Evolutionary conservation across 2,329 filamentous ascomycete genomes (phyloP).

Genomic region (Akanthomyces lecanii): DNA sequence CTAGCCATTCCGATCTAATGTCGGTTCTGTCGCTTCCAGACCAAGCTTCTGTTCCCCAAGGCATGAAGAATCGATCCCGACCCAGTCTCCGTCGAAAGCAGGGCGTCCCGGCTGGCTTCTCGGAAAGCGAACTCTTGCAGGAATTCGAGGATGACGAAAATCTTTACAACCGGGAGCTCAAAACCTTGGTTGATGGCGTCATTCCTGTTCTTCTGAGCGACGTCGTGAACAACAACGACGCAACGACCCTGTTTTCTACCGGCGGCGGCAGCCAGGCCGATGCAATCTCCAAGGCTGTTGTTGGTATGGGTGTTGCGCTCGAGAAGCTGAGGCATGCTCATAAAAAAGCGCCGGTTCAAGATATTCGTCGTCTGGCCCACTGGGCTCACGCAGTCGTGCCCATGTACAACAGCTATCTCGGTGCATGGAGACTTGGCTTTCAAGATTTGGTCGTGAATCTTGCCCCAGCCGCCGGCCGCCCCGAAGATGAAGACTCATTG

Average conservation of each 20-base stretch:
- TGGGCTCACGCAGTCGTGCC: slow-evolving; percentile 79
- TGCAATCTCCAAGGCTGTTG: slow-evolving; percentile 75
- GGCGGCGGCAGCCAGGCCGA: slow-evolving; percentile 51
- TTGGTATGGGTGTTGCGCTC: slow-evolving; percentile 87
- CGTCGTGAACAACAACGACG: slow-evolving; percentile 66
- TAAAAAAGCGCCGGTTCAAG: slow-evolving; percentile 70
- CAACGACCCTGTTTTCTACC: slow-evolving; percentile 58
- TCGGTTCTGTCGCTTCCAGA: slow-evolving; percentile 79
- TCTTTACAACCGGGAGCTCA: slow-evolving; percentile 85
- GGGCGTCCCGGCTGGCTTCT: slow-evolving; percentile 62
- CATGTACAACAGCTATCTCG: slow-evolving; percentile 80
- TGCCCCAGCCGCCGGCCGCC: slow-evolving; percentile 56
- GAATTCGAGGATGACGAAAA: slow-evolving; percentile 81
- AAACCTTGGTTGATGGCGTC: slow-evolving; percentile 90
- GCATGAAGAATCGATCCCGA: slow-evolving; percentile 67
- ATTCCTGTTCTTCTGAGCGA: slow-evolving; percentile 87
- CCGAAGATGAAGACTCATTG: slow-evolving; percentile 57
- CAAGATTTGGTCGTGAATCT: slow-evolving; percentile 93
- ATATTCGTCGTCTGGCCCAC: slow-evolving; percentile 65
- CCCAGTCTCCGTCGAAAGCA: slow-evolving; percentile 73
- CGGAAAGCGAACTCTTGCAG: slow-evolving; percentile 68
- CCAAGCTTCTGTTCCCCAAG: slow-evolving; percentile 49
- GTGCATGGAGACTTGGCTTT: slow-evolving; percentile 88
- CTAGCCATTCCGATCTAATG: slow-evolving; percentile 89
- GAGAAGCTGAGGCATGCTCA: slow-evolving; percentile 80